Percentiles rank a stretch among this genome's conserved stretches.
These are phyloP conservation scores for Candida tibetensis DNA, from an alignment of 805 yeast species.

Conservation along the genomic window DNA sequence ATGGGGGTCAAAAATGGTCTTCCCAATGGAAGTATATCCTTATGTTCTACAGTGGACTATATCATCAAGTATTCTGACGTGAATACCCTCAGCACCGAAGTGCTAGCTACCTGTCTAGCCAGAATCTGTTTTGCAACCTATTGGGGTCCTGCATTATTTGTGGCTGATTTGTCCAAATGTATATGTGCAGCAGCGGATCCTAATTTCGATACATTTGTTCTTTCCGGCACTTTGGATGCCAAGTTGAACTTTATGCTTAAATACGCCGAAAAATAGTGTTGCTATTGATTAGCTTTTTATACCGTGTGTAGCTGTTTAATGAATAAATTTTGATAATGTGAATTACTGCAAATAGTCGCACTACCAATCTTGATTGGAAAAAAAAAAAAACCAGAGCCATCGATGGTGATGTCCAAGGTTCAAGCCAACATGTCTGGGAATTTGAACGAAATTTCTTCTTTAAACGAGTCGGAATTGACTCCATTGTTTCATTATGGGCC, in stretches of 20 bases:
- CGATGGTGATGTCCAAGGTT: too few relatives aligned
- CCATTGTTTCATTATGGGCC: conserved; percentile 57
- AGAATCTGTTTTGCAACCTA: conserved; percentile 3
- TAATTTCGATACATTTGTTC: background rate
- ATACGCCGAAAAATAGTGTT: too few relatives aligned
- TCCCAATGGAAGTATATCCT: conserved; percentile 3
- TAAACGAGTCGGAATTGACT: conserved; percentile 15
- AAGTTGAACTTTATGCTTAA: background rate
- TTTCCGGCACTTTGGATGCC: background rate
- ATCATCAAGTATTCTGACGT: conserved; percentile 4
- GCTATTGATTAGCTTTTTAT: too few relatives aligned
- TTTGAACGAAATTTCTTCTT: conserved; percentile 15
- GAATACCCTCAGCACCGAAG: conserved; percentile 2
- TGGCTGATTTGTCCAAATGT: conserved; percentile 3
- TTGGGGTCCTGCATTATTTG: conserved; percentile 7
- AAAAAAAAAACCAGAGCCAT: too few relatives aligned
- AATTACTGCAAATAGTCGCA: too few relatives aligned
- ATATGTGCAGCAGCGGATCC: conserved; percentile 4
- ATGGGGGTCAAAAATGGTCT: background rate
- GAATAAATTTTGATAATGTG: too few relatives aligned
- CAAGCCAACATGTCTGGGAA: background rate
- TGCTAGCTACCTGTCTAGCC: conserved; percentile 2
- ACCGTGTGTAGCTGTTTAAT: too few relatives aligned
- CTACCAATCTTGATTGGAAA: too few relatives aligned
- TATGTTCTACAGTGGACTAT: conserved; percentile 2